phyloP scores from a whole-genome alignment of 441 rosid genomes.

The Populus trichocarpa region DNA sequence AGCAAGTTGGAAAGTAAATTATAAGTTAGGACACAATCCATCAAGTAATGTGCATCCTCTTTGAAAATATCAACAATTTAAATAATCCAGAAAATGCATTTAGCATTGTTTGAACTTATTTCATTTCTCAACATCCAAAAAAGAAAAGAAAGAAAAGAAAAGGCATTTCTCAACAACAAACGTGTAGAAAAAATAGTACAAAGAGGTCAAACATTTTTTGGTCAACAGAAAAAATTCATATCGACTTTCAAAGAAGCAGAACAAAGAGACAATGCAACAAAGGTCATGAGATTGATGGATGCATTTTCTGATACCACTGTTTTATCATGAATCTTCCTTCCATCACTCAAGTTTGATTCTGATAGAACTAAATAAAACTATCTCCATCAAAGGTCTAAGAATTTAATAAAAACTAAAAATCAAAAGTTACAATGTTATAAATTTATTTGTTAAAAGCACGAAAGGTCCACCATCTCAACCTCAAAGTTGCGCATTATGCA shows the following conservation, averaged over 20 bases:
- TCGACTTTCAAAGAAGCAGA: background rate
- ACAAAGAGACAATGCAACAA: background rate
- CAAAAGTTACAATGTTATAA: background rate
- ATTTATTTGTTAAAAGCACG: background rate
- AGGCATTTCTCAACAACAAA: background rate
- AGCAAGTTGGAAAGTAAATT: background rate
- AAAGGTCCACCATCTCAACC: background rate
- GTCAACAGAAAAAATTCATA: background rate
- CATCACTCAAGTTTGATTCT: background rate
- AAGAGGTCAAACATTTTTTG: background rate
- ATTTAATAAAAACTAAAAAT: background rate
- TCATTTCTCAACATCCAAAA: background rate
- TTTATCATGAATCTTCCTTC: background rate
- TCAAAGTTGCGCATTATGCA: background rate
- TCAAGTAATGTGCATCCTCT: background rate
- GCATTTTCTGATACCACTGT: background rate
- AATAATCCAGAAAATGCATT: background rate
- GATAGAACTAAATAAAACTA: background rate
- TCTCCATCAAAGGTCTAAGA: background rate
- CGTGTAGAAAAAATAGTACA: too few relatives aligned
- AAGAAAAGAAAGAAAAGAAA: too few relatives aligned
- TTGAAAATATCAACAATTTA: background rate
- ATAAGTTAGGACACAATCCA: background rate
- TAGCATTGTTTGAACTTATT: background rate
- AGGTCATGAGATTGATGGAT: background rate